These are phyloP conservation scores for Cucumis melo DNA, from an alignment of 306 rosid genomes.

Conservation along the genomic window DNA sequence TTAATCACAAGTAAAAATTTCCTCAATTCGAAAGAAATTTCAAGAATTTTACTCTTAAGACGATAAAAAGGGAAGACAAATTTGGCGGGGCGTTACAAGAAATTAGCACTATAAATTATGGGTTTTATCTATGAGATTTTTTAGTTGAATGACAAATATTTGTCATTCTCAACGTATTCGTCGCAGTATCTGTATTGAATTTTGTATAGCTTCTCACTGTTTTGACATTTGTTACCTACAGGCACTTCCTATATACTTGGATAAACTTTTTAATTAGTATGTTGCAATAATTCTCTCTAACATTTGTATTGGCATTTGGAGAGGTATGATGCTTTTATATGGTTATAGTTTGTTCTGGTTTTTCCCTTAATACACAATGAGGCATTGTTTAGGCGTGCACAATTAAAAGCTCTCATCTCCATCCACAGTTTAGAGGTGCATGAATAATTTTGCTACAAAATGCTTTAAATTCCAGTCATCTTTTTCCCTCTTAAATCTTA, in stretches of 20 bases:
- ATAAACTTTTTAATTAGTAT: conserved; percentile 76
- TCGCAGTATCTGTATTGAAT: not conserved
- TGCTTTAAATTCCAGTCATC: not conserved
- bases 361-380: conserved; percentile 39
- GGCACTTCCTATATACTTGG: conserved; percentile 93
- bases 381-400: conserved; percentile 86
- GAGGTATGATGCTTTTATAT: conserved; percentile 35
- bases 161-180: not conserved
- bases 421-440: conserved; percentile 83
- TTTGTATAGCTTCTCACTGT: conserved; percentile 3
- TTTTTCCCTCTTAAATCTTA: not conserved
- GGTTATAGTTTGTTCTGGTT: not conserved
- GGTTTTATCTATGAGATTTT: not conserved
- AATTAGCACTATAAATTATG: too few relatives aligned
- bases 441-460: conserved; percentile 1
- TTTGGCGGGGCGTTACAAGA: too few relatives aligned
- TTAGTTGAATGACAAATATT: not conserved
- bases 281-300: conserved; percentile 85
- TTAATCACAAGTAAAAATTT: too few relatives aligned
- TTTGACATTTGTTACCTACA: conserved; percentile 31
- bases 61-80: too few relatives aligned
- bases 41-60: too few relatives aligned
- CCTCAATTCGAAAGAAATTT: too few relatives aligned
- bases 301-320: conserved; percentile 74
- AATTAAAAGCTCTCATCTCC: conserved; percentile 83